Conservation (phyloP, 257 asterid species). For the Eustoma russellianum region DNA sequence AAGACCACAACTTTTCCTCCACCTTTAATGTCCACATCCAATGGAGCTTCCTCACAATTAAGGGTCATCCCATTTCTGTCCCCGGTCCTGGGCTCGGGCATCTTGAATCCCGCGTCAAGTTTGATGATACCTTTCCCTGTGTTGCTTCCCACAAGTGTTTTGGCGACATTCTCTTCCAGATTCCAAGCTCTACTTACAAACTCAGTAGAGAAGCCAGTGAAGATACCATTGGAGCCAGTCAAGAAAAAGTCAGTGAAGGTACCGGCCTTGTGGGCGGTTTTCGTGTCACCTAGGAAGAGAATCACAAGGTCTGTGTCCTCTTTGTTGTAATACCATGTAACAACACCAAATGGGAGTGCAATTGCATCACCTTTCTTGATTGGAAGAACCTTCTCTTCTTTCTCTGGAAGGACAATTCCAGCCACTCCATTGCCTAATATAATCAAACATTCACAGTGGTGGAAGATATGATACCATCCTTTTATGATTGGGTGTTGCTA, state of each 20-base stretch:
- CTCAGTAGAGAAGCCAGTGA: slow-evolving; percentile 67
- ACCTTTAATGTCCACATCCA: slow-evolving; percentile 56
- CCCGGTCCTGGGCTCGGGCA: slow-evolving; percentile 55
- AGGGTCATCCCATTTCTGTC: slow-evolving; percentile 53
- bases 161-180: slow-evolving; percentile 39
- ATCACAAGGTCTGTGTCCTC: slow-evolving; percentile 53
- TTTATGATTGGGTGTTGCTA: too few relatives aligned
- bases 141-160: slow-evolving; percentile 49
- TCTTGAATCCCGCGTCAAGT: slow-evolving; percentile 31
- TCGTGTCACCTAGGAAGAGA: slow-evolving; percentile 69
- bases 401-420: slow-evolving; percentile 76
- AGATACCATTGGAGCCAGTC: slow-evolving; percentile 63
- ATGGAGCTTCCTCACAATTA: slow-evolving; percentile 59
- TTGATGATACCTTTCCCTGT: slow-evolving; percentile 40
- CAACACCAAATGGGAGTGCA: slow-evolving; percentile 84
- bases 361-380: slow-evolving; percentile 80
- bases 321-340: slow-evolving; percentile 86
- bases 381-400: slow-evolving; percentile 75
- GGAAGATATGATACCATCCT: too few relatives aligned
- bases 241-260: slow-evolving; percentile 52
- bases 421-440: slow-evolving; percentile 58
- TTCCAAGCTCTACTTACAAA: slow-evolving; percentile 65
- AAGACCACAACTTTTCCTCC: slow-evolving; percentile 74
- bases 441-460: not conserved
- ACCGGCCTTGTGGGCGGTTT: slow-evolving; percentile 54